A percentile compares a stretch with the other conserved stretches of the same genome.
These are phyloP conservation scores for Colletotrichum sp. DNA, from an alignment of 2,329 filamentous ascomycete species.

Conservation along the genomic window DNA sequence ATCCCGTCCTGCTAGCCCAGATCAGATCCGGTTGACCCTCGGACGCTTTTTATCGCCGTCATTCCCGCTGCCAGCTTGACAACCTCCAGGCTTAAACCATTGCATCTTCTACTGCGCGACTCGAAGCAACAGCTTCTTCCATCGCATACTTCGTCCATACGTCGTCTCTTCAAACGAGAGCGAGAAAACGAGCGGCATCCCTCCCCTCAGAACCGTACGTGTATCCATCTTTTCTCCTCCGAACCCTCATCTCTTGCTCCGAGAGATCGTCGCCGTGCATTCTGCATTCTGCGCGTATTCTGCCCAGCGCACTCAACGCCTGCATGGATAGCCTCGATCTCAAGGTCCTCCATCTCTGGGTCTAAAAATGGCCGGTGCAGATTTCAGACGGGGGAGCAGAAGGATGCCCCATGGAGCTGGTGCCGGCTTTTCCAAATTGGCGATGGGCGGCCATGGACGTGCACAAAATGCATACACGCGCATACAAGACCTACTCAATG, in stretches of 20 bases:
- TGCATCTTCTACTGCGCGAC: not conserved
- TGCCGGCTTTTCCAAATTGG: not conserved
- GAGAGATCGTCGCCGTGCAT: not conserved
- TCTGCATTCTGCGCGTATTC: not conserved
- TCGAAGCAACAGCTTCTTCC: not conserved
- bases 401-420: not conserved
- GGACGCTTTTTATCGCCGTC: not conserved
- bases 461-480: not conserved
- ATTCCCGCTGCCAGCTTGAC: slow-evolving; percentile 1
- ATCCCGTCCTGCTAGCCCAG: slow-evolving; percentile 10
- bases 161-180: not conserved
- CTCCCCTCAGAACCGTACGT: not conserved
- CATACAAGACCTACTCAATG: not conserved
- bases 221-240: not conserved
- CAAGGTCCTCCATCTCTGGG: not conserved
- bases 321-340: not conserved
- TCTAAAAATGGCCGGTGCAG: not conserved
- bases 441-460: not conserved
- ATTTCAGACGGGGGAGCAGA: not conserved
- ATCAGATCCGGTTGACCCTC: slow-evolving; percentile 9
- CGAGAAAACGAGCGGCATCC: not conserved
- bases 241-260: not conserved
- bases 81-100: not conserved
- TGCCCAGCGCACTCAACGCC: not conserved
- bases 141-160: not conserved